phyloP scores from a whole-genome alignment of 192 early-diverging fungal species.

The Mortierella antarctica region DNA sequence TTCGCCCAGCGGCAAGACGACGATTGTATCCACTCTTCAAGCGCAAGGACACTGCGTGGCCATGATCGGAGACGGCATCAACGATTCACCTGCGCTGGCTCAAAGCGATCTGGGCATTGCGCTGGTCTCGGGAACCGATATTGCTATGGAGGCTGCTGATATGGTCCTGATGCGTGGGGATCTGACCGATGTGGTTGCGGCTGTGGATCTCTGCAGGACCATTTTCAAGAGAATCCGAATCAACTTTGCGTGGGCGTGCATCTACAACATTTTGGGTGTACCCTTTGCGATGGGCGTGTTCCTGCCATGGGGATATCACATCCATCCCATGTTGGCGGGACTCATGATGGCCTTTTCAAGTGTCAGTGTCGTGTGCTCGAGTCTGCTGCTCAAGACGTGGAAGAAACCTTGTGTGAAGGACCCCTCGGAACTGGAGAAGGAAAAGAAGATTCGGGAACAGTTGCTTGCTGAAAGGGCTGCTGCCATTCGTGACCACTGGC shows the following conservation, averaged over 20 bases:
- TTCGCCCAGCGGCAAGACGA: conserved; percentile 89
- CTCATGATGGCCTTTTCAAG: conserved; percentile 94
- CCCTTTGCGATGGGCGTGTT: conserved; percentile 95
- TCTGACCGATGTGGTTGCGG: conserved; percentile 85
- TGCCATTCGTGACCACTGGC: conserved; percentile 19
- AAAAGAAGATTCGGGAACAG: conserved; percentile 8
- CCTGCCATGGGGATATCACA: conserved; percentile 82
- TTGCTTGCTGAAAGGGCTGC: conserved; percentile 2
- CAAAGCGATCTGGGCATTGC: conserved; percentile 90
- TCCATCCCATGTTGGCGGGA: conserved; percentile 94
- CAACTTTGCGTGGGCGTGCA: conserved; percentile 91
- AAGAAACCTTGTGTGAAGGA: conserved; percentile 47
- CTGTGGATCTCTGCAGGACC: conserved; percentile 83
- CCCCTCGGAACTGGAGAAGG: conserved; percentile 53
- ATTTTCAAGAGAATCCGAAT: conserved; percentile 88
- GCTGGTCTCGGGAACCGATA: conserved; percentile 90
- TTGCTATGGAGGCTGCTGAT: conserved; percentile 93
- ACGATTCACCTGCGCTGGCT: conserved; percentile 93
- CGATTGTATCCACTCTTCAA: conserved; percentile 80
- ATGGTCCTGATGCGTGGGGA: conserved; percentile 94
- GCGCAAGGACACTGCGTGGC: conserved; percentile 71
- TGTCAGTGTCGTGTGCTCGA: conserved; percentile 91
- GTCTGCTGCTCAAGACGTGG: conserved; percentile 84
- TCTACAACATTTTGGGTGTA: conserved; percentile 91
- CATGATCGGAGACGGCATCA: conserved; percentile 98